Evolutionary conservation across 1,139 yeast species (phyloP).

Genomic region (Geotrichum klebahnii): DNA sequence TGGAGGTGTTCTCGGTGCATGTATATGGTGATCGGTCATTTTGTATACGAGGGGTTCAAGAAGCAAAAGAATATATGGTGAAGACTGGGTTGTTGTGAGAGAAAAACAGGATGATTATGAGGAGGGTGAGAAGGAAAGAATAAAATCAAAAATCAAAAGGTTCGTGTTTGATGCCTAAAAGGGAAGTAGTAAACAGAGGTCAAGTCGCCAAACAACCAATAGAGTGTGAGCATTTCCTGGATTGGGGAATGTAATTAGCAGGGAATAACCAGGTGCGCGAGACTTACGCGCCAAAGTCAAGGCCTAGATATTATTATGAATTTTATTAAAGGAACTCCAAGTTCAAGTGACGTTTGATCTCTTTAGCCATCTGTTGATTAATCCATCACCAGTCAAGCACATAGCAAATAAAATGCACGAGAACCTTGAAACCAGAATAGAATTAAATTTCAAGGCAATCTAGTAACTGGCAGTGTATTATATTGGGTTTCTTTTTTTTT

Average conservation of each 20-base stretch:
- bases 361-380: too few relatives aligned
- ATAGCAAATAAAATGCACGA: too few relatives aligned
- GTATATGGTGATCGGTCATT: background rate
- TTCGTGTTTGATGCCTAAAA: background rate
- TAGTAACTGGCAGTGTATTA: too few relatives aligned
- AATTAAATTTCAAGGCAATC: too few relatives aligned
- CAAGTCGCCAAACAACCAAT: background rate
- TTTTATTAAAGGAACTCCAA: too few relatives aligned
- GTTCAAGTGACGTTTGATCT: too few relatives aligned
- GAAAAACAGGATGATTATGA: background rate
- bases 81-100: background rate
- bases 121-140: background rate
- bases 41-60: background rate
- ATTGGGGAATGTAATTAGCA: background rate
- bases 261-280: too few relatives aligned
- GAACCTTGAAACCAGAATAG: too few relatives aligned
- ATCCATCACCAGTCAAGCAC: too few relatives aligned
- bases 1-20: constrained; percentile 36
- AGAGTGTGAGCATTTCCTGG: background rate
- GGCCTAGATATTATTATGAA: too few relatives aligned
- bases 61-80: background rate
- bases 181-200: background rate
- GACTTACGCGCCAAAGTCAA: too few relatives aligned
- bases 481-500: too few relatives aligned
- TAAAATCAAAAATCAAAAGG: background rate